Evolutionary conservation across 495 filamentous ascomycete species (phyloP).

Genomic region (Bombardia bombarda): DNA sequence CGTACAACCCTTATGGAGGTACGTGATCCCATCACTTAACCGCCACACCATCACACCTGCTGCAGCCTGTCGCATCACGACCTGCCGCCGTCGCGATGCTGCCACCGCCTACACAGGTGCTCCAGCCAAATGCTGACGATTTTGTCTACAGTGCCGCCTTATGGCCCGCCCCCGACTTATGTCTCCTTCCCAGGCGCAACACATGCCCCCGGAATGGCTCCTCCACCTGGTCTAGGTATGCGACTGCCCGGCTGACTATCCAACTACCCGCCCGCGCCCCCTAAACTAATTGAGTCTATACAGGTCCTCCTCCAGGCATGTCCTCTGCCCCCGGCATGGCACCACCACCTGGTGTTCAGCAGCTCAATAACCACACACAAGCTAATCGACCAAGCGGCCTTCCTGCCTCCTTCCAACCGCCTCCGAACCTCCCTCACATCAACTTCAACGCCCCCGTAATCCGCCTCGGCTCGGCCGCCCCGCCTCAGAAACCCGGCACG

Average conservation of each 20-base stretch:
- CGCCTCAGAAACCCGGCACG: constrained; percentile 55
- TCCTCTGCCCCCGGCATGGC: constrained; percentile 70
- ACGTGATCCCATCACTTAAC: constrained; percentile 20
- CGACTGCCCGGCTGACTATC: constrained; percentile 9
- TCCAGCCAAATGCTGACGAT: too few relatives aligned
- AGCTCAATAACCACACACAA: constrained; percentile 55
- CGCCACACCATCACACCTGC: too few relatives aligned
- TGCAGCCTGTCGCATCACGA: too few relatives aligned
- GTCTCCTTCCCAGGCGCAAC: constrained; percentile 59
- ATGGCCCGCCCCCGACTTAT: constrained; percentile 66
- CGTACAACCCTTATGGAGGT: constrained; percentile 81
- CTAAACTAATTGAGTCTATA: background rate
- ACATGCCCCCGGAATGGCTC: constrained; percentile 56
- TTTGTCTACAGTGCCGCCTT: constrained; percentile 39
- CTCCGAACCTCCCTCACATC: constrained; percentile 90
- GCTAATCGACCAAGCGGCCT: constrained; percentile 70
- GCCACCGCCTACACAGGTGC: too few relatives aligned
- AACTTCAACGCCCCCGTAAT: constrained; percentile 98
- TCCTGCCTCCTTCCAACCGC: constrained; percentile 80
- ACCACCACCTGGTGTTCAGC: constrained; percentile 73
- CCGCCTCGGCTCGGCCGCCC: constrained; percentile 67
- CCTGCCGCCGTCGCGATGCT: too few relatives aligned
- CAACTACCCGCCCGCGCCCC: background rate
- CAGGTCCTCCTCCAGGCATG: constrained; percentile 63
- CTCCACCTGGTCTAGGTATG: constrained; percentile 84